phyloP scores from a whole-genome alignment of 2,329 filamentous ascomycete genomes.

The Penicillium digitatum region DNA sequence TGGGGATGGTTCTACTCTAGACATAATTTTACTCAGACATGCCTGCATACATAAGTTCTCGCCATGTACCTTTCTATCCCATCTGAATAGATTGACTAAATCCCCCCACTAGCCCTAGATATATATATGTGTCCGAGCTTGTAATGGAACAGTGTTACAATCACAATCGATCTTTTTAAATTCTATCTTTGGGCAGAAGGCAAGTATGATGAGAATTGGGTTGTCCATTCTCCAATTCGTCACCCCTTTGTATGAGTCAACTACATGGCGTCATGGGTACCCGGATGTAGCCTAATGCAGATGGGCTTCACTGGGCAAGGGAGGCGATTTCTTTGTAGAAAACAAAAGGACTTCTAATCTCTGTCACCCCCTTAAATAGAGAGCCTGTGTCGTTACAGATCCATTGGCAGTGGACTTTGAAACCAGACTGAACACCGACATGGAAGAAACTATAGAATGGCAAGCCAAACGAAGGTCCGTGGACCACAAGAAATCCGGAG shows the following conservation, averaged over 20 bases:
- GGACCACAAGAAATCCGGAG: background rate
- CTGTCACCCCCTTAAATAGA: too few relatives aligned
- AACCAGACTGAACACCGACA: background rate
- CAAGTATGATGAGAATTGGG: background rate
- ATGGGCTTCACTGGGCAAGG: background rate
- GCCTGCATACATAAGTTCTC: background rate
- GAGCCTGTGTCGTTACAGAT: background rate
- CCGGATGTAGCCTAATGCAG: background rate
- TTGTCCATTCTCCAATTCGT: background rate
- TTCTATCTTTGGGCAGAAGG: background rate
- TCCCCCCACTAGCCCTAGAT: background rate
- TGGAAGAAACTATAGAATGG: background rate
- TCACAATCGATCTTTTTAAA: too few relatives aligned
- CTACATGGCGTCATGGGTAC: background rate
- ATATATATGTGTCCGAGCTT: background rate
- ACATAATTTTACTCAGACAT: constrained; percentile 4
- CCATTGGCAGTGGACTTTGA: background rate
- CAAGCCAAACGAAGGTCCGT: background rate
- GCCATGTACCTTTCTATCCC: background rate
- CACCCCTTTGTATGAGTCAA: background rate
- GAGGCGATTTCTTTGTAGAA: background rate
- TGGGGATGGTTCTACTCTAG: background rate
- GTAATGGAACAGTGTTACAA: too few relatives aligned
- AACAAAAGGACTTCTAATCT: background rate
- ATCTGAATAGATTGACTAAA: background rate